Evolutionary conservation across 176 grass and related monocot species (phyloP).

Genomic region (Saccharum officinarum): DNA sequence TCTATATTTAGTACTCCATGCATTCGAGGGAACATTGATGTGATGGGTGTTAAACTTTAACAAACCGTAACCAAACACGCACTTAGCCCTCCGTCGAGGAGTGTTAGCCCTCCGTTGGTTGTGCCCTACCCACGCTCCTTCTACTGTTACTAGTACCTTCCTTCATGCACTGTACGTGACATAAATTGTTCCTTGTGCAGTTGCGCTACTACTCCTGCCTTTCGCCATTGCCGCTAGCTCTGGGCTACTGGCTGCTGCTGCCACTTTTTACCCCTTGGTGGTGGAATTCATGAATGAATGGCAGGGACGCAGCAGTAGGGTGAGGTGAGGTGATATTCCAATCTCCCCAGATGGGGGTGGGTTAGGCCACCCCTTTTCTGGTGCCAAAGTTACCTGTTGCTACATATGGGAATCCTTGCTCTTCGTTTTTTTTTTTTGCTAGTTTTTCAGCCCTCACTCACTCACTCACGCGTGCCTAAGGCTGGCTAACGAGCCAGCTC

Average conservation of each 20-base stretch:
- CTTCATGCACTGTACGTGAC: background rate
- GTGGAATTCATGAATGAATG: background rate
- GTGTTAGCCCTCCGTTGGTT: too few species aligned
- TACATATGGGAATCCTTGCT: constrained; percentile 17
- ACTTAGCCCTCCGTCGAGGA: too few species aligned
- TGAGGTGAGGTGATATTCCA: background rate
- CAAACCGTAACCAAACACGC: too few species aligned
- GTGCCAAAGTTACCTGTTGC: background rate
- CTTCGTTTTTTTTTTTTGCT: background rate
- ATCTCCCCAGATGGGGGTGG: background rate
- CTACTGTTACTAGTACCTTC: background rate
- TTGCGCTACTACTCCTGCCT: background rate
- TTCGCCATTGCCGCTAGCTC: background rate
- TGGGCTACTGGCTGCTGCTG: background rate
- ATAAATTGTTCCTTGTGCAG: constrained; percentile 31
- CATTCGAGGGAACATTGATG: too few species aligned
- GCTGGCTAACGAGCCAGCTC: too few species aligned
- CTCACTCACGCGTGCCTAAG: too few species aligned
- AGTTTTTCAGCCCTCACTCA: background rate
- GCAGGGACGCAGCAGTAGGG: background rate
- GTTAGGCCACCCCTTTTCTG: background rate
- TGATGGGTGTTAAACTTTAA: too few species aligned
- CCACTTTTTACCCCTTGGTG: background rate
- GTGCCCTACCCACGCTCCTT: background rate
- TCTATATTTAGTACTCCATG: too few species aligned